Conservation (phyloP, 306 rosid genomes). For the Erythrophleum fordii region DNA sequence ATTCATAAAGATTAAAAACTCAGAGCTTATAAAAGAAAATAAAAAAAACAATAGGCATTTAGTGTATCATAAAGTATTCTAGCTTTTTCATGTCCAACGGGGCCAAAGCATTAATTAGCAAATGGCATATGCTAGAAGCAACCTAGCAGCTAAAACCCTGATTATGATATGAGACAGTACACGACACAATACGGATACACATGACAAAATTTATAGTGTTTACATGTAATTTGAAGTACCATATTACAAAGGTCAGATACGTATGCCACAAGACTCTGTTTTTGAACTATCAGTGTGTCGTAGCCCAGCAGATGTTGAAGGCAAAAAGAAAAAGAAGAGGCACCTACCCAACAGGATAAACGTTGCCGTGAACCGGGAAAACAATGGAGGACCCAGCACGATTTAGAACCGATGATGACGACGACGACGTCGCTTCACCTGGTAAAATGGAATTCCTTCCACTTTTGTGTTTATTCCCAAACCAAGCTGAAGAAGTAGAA, state of each 20-base stretch:
- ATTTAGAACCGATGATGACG: conserved; percentile 37
- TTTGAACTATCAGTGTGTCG: neutral
- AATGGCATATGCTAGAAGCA: conserved; percentile 17
- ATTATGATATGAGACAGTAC: neutral
- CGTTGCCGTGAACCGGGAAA: conserved; percentile 80
- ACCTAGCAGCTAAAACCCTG: conserved; percentile 11
- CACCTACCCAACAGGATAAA: conserved; percentile 83
- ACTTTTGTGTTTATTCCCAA: conserved; percentile 46
- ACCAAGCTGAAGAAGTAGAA: conserved; percentile 64
- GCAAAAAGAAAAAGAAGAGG: neutral
- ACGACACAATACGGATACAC: neutral
- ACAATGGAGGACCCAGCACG: conserved; percentile 67
- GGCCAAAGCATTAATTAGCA: neutral
- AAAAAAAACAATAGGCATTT: neutral
- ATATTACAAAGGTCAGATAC: neutral
- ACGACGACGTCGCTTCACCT: conserved; percentile 46
- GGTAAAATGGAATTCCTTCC: conserved; percentile 51
- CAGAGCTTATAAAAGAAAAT: neutral
- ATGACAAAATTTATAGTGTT: neutral
- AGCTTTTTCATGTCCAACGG: too few species aligned
- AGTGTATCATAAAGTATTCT: neutral
- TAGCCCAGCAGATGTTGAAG: conserved; percentile 8
- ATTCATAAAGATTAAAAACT: neutral
- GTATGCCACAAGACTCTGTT: neutral
- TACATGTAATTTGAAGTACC: neutral